phyloP scores from a whole-genome alignment of 2,329 filamentous ascomycete genomes.

The Fusarium mundagurra region DNA sequence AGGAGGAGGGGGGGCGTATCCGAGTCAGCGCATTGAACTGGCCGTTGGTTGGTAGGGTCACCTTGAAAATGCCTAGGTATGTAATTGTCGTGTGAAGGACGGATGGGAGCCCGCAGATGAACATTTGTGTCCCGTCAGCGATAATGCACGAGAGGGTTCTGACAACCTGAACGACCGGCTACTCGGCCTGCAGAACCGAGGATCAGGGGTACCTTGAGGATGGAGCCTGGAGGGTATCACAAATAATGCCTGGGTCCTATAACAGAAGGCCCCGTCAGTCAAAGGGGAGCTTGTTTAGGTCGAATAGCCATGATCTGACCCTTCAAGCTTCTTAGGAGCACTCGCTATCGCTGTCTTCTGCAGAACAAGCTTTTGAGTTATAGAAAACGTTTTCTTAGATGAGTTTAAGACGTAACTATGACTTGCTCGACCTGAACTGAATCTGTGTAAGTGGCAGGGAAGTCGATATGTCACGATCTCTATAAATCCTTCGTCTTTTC shows the following conservation, averaged over 20 bases:
- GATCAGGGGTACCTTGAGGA: neutral
- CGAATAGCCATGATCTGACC: conserved; percentile 18
- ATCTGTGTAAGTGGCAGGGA: conserved; percentile 8
- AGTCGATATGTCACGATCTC: neutral
- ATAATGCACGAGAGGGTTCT: neutral
- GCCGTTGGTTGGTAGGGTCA: neutral
- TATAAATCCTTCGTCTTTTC: conserved; percentile 26
- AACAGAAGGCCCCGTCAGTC: neutral
- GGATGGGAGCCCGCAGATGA: neutral
- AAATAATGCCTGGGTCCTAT: neutral
- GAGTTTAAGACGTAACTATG: neutral
- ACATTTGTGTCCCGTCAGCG: neutral
- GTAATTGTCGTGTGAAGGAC: neutral
- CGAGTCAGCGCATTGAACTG: neutral
- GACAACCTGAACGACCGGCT: neutral
- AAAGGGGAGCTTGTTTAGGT: neutral
- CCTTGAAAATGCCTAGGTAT: neutral
- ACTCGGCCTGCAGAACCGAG: neutral
- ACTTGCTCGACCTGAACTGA: neutral
- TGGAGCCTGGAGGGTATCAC: neutral
- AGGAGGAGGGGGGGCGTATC: neutral
- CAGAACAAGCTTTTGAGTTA: neutral
- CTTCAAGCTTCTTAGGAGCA: neutral
- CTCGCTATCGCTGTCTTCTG: neutral
- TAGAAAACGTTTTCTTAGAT: neutral